Evolutionary conservation across 176 grass and related monocot genomes (phyloP), one percentile per base, ranked within the genome.

Genomic region (barley (Hordeum vulgare)): DNA sequence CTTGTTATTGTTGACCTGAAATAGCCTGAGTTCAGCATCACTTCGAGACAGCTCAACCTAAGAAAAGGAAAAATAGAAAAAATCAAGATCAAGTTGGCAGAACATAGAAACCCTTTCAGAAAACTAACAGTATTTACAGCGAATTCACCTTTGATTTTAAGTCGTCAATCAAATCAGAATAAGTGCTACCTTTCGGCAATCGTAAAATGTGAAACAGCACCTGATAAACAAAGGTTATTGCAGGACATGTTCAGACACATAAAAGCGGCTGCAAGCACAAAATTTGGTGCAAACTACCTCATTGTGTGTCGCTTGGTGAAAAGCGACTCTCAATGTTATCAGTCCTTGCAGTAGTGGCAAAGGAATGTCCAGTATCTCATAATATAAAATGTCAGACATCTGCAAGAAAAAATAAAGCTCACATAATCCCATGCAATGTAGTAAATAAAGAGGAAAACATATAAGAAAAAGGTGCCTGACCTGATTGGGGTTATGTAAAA

Each of bases 351-450:
- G 86, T 74, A 90, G 85, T n/a, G 93, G 93, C 78, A 94, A 87
- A 77, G 93, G 93, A 83, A 94, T 94, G 63, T 94, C 93, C 82
- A 94, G 71, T 61, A 88, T 74, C 62, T 94, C 93, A 45, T 94
- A 92, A 88, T 94, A 94, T 68, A 94, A 64, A 75, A 94, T 86
- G 45, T 94, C 85, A 90, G 33, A 86, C 42, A 87, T 88, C 93
- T 94, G 85, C 42, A 13, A 36, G 51, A 89, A 57, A 33, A 85
- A 85, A 85, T 24, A 18, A 83, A 77, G 70, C 29, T 83, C 56
- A 75, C 35, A 11, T 65, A 83, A 83, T 45, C 75, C 69, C 68
- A 80, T 76, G 63, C 36, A 57, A 82, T 63, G 54, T 7, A 69
- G 14, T 57, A 6, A 29, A 64, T 40, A 12, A 29, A 64, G 23